These are phyloP conservation scores for Aspergillus fructus DNA, from an alignment of 2,329 filamentous ascomycete species.

Conservation along the genomic window DNA sequence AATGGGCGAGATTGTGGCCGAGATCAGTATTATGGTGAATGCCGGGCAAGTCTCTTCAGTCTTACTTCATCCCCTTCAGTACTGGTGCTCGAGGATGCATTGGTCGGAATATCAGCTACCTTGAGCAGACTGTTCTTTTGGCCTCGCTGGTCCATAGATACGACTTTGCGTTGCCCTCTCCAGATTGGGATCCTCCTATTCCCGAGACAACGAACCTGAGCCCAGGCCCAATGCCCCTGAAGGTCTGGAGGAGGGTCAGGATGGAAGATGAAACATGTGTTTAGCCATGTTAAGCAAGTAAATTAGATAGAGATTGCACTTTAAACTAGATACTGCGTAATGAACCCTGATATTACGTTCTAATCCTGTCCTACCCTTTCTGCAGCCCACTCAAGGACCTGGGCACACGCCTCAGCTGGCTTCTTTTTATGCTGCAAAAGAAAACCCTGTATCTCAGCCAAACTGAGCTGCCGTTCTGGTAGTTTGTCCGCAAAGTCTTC, in stretches of 20 bases:
- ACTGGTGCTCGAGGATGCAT: constrained; percentile 43
- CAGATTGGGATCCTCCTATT: neutral
- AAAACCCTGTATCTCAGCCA: constrained; percentile 66
- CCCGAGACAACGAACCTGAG: neutral
- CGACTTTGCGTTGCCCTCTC: constrained; percentile 12
- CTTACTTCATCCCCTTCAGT: constrained; percentile 42
- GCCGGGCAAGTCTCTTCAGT: constrained; percentile 46
- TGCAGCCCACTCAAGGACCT: constrained; percentile 36
- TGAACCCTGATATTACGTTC: too few species aligned
- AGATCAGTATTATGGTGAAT: constrained; percentile 47
- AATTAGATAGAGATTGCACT: too few species aligned
- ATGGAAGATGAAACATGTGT: too few species aligned
- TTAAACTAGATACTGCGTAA: too few species aligned
- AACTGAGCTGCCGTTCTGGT: constrained; percentile 54
- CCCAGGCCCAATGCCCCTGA: neutral
- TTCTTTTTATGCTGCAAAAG: constrained; percentile 62
- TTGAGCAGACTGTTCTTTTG: constrained; percentile 54
- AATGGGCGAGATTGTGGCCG: constrained; percentile 59
- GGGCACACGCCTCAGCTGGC: constrained; percentile 55
- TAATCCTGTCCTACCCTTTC: too few species aligned
- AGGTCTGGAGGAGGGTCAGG: neutral
- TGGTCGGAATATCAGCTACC: constrained; percentile 43
- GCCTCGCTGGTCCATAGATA: constrained; percentile 31
- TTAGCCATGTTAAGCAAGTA: too few species aligned
- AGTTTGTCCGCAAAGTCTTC: constrained; percentile 53